These are phyloP conservation scores for Hymenoscyphus fraxineus DNA, from an alignment of 2,329 filamentous ascomycete species.

Conservation along the genomic window DNA sequence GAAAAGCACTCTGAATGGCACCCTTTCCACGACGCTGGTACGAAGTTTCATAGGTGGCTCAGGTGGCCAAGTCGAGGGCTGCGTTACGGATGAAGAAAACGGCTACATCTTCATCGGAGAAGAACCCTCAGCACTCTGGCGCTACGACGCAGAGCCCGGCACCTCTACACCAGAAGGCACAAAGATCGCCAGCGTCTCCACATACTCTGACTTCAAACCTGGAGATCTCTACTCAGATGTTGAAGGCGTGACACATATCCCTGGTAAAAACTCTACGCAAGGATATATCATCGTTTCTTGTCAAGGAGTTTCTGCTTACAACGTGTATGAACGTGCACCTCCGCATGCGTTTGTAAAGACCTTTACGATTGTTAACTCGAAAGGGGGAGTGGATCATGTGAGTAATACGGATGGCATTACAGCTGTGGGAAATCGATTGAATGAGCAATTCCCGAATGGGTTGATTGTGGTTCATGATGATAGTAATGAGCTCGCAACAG, in stretches of 20 bases:
- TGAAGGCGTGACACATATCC: not conserved
- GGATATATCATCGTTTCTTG: not conserved
- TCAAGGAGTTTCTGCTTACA: slow-evolving; percentile 1
- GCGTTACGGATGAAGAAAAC: slow-evolving; percentile 1
- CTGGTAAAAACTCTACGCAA: not conserved
- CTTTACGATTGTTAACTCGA: slow-evolving; percentile 1
- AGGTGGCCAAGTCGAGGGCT: slow-evolving; percentile 2
- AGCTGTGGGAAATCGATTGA: slow-evolving; percentile 1
- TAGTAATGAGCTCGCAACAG: not conserved
- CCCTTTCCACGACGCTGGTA: not conserved
- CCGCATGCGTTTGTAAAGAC: slow-evolving; percentile 4
- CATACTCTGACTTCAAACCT: slow-evolving; percentile 1
- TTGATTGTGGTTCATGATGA: slow-evolving; percentile 5
- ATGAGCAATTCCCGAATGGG: not conserved
- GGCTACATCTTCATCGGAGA: not conserved
- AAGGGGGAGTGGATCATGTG: not conserved
- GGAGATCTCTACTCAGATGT: slow-evolving; percentile 4
- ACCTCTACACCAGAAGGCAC: not conserved
- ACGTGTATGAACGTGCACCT: not conserved
- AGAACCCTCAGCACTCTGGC: slow-evolving; percentile 2
- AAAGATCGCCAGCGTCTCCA: not conserved
- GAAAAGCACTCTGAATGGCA: not conserved
- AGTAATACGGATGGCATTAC: slow-evolving; percentile 4
- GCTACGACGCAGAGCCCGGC: slow-evolving; percentile 2
- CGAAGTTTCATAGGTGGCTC: not conserved